Percentiles rank a stretch among this genome's conserved stretches.
Evolutionary conservation across 768 basidiomycete genomes (phyloP).

Genomic region (Podaxis sp.): DNA sequence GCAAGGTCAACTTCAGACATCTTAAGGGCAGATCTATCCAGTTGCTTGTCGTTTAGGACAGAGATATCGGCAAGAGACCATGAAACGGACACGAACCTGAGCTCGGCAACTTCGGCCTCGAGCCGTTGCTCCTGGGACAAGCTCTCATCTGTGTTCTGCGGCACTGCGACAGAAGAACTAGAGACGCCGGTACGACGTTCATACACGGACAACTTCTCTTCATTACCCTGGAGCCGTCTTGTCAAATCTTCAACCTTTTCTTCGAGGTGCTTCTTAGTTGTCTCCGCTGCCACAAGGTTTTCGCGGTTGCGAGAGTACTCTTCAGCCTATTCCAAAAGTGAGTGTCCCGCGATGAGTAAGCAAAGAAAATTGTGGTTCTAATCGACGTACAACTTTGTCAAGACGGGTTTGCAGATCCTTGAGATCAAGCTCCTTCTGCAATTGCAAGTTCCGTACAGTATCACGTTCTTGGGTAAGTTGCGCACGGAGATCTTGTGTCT

Average conservation of each 20-base stretch:
- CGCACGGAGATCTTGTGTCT: slow-evolving; percentile 67
- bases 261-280: slow-evolving; percentile 75
- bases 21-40: slow-evolving; percentile 64
- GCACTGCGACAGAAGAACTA: slow-evolving; percentile 26
- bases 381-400: slow-evolving; percentile 59
- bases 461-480: slow-evolving; percentile 78
- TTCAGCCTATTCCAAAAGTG: slow-evolving; percentile 38
- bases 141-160: slow-evolving; percentile 36
- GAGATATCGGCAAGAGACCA: not conserved
- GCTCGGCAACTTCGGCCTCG: slow-evolving; percentile 79
- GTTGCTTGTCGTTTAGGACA: not conserved
- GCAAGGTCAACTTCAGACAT: slow-evolving; percentile 74
- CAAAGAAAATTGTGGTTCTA: not conserved
- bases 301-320: slow-evolving; percentile 70
- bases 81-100: slow-evolving; percentile 50
- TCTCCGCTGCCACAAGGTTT: slow-evolving; percentile 65
- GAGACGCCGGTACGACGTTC: slow-evolving; percentile 56
- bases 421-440: slow-evolving; percentile 78
- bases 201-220: slow-evolving; percentile 85
- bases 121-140: slow-evolving; percentile 72
- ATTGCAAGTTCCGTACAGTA: slow-evolving; percentile 58
- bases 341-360: not conserved
- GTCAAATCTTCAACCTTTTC: slow-evolving; percentile 61
- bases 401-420: slow-evolving; percentile 71
- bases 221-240: slow-evolving; percentile 65